Evolutionary conservation across 371 early-diverging fungal species (phyloP), one percentile per base, ranked within the genome.

Genomic region (Massospora cicadina): DNA sequence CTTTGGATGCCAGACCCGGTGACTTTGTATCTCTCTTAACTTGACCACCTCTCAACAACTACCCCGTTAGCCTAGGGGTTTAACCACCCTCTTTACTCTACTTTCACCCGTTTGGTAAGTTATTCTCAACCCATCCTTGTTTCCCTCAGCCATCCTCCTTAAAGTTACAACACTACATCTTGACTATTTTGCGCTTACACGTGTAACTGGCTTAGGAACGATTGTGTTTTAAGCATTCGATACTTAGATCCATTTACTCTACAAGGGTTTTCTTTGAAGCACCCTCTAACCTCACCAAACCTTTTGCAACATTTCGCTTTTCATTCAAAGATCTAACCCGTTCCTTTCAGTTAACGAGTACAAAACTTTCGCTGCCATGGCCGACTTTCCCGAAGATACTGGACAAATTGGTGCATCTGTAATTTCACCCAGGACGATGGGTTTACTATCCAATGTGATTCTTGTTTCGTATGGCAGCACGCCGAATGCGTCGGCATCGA

Each of bases 371-470:
- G 60, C 27, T 61, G 54, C 27, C 67, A 69, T 26, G 67, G 68
- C 28, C 81, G 76, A 60, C 87, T 81, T 32, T 88, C 91, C 71
- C 87, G 89, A 26, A 33, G 62, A 62, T 43, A 43, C 62, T 2
- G 92, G 88, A 2, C 78, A 87, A 23, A 91, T 99, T 70, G 95
- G 30, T 96, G 99, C 74, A 89, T 98, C 60, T 98, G 99, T 76
- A 83, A 82, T 29, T 84, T 79, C 60, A 80, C 81, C 32, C 91
- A 94, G 63, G 99, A 98, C 75, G 99, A 99, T 77, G 98, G 98
- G 33, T 97, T 88, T 63, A 98, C 98, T 1, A 91, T 99, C 55
- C 93, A 95, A 68, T 97, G 98, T 73, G 98, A 97, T 60, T 74
- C 79, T 55, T 97, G 98, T 74, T 69, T 81, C 1, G 91, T 90